Evolutionary conservation across 495 filamentous ascomycete genomes (phyloP), one percentile per base, ranked within the genome.

Genomic region (Penicillium tannophilum): DNA sequence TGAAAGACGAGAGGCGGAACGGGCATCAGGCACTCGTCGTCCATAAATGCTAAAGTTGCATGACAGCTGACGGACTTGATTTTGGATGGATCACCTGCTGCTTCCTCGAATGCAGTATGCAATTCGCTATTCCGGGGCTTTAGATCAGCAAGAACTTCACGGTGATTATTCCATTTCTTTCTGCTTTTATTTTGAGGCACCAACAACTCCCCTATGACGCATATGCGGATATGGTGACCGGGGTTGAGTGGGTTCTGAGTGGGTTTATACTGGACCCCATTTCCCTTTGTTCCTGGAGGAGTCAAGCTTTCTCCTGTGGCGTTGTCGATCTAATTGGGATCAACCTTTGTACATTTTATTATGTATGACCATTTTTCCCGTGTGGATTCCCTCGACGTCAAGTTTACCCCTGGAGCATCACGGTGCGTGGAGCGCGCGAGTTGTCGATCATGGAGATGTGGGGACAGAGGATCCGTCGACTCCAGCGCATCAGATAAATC

Each of bases 1-100:
- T 49, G 84, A 88, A 62, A 79, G 86, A 61, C 61, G 85, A 48
- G 76, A 81, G 59, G 74, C 81, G 28, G 86, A 93, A 63, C 74
- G 83, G 64, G 85, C 83, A 10, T 54, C 65, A 35, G 56, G 65
- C 6, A 51, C 45, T 24, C 64, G 67, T 31, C 64, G 67, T 31
- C 64, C 36, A n/a, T 67, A 58, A 55, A 52, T 36, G 30, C 23
- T 28, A 23, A 16, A 39, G 31, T 26, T 50, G 47, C 47, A 50
- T 50, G 10, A 31, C 12, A 31, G 2, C 19, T 9, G 42, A 44
- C 4, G 36, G n/a, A 6, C 9, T 41, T 11, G 16, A 6, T 20
- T 48, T 55, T 42, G 24, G 41, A 41, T 20, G 20, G 19, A 17
- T 51, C 12, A 24, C 20, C n/a, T 8, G 12, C 45, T 55, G 51